Evolutionary conservation across 192 early-diverging fungal genomes (phyloP).

Genomic region (Linnemannia exigua): DNA sequence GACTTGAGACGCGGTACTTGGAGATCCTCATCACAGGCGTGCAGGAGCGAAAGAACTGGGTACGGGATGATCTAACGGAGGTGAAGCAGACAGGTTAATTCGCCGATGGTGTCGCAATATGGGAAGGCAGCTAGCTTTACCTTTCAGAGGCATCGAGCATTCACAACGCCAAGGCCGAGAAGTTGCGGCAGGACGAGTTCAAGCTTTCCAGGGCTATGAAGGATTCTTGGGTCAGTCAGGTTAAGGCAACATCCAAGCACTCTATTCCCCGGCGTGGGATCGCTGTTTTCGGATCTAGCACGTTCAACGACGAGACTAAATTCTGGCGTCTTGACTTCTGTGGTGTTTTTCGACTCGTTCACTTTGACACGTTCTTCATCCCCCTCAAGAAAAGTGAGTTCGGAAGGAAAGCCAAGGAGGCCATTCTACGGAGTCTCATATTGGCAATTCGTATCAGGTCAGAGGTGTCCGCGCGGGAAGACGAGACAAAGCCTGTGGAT

Average conservation of each 20-base stretch:
- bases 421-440: neutral
- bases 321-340: neutral
- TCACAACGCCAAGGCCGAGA: slow-evolving; percentile 2
- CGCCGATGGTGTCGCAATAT: too few species aligned
- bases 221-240: slow-evolving; percentile 1
- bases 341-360: neutral
- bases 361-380: slow-evolving; percentile 10
- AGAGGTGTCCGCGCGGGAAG: neutral
- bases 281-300: neutral
- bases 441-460: slow-evolving; percentile 4
- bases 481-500: neutral
- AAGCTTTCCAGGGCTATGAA: slow-evolving; percentile 10
- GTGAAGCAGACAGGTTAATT: slow-evolving; percentile 6
- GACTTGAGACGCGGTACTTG: slow-evolving; percentile 18
- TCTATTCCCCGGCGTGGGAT: slow-evolving; percentile 5
- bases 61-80: slow-evolving; percentile 9
- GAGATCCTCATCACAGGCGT: slow-evolving; percentile 8
- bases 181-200: slow-evolving; percentile 7
- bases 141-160: too few species aligned
- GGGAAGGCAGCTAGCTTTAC: too few species aligned
- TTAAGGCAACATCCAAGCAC: neutral
- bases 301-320: neutral
- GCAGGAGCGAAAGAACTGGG: slow-evolving; percentile 16
- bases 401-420: neutral
- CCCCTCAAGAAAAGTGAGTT: slow-evolving; percentile 9